Conservation (phyloP, 2,329 filamentous ascomycete genomes). For the Colletotrichum siamense region DNA sequence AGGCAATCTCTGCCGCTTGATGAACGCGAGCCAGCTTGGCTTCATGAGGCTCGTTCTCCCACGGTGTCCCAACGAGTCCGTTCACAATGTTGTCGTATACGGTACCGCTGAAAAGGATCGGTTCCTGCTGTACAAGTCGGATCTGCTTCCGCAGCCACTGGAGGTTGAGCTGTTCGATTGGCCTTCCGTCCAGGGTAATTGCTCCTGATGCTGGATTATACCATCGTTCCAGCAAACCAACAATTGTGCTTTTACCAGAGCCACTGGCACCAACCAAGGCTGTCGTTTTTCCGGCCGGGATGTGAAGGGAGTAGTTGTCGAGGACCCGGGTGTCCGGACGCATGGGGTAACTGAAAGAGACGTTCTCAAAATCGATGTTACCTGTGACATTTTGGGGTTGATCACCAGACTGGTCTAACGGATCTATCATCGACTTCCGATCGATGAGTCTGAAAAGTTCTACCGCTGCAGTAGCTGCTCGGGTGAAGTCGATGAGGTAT, state of each 20-base stretch:
- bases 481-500: conserved; percentile 41
- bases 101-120: conserved; percentile 41
- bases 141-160: conserved; percentile 43
- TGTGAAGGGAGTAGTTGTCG: conserved; percentile 43
- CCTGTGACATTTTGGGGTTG: conserved; percentile 32
- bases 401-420: conserved; percentile 36
- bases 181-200: conserved; percentile 40
- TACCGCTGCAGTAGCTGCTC: conserved; percentile 38
- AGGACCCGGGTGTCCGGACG: conserved; percentile 46
- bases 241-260: conserved; percentile 44
- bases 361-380: conserved; percentile 40
- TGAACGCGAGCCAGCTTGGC: conserved; percentile 44
- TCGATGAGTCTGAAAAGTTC: conserved; percentile 44
- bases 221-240: conserved; percentile 45
- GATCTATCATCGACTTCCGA: conserved; percentile 39
- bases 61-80: conserved; percentile 44
- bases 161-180: conserved; percentile 38
- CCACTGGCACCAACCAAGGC: conserved; percentile 41
- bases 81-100: conserved; percentile 58
- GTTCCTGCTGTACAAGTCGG: conserved; percentile 45
- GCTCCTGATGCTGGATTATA: conserved; percentile 37
- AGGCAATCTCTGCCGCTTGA: conserved; percentile 50
- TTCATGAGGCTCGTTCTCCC: conserved; percentile 26
- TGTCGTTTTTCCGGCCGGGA: conserved; percentile 51
- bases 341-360: conserved; percentile 50